Evolutionary conservation across 495 filamentous ascomycete species (phyloP).

Genomic region (Penicillium angulare): DNA sequence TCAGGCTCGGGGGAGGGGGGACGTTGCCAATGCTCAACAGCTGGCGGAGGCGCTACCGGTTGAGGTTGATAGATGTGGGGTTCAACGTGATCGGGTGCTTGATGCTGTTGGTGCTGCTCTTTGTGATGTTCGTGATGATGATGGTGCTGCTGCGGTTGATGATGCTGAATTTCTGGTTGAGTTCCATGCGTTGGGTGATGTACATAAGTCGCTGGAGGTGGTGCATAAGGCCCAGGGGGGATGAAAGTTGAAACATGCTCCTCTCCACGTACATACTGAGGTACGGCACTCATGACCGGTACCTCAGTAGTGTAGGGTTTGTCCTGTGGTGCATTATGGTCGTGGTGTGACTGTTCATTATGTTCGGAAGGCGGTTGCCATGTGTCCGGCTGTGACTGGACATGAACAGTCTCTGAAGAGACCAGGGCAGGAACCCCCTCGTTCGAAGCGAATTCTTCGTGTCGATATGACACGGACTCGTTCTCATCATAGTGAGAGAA

Average conservation of each 20-base stretch:
- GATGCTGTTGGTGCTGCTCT: neutral
- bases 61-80: conserved; percentile 27
- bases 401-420: neutral
- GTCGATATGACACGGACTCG: neutral
- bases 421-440: conserved; percentile 4
- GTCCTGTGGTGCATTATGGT: neutral
- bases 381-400: neutral
- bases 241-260: conserved; percentile 41
- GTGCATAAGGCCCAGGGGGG: conserved; percentile 14
- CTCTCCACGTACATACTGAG: conserved; percentile 47
- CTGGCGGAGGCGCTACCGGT: conserved; percentile 37
- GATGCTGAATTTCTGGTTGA: conserved; percentile 3
- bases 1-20: conserved; percentile 42
- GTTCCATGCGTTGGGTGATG: conserved; percentile 9
- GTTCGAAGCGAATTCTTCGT: conserved; percentile 4
- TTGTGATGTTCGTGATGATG: neutral
- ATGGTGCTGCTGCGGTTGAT: neutral
- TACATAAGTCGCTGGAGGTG: conserved; percentile 8
- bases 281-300: conserved; percentile 38
- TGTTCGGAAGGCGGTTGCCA: neutral
- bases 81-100: neutral
- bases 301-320: neutral
- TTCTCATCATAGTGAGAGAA: conserved; percentile 7
- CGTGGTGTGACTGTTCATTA: conserved; percentile 1
- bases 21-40: conserved; percentile 14